Evolutionary conservation across 495 filamentous ascomycete genomes (phyloP), one percentile per base, ranked within the genome.

Genomic region (Saxispiralis lemnorum): DNA sequence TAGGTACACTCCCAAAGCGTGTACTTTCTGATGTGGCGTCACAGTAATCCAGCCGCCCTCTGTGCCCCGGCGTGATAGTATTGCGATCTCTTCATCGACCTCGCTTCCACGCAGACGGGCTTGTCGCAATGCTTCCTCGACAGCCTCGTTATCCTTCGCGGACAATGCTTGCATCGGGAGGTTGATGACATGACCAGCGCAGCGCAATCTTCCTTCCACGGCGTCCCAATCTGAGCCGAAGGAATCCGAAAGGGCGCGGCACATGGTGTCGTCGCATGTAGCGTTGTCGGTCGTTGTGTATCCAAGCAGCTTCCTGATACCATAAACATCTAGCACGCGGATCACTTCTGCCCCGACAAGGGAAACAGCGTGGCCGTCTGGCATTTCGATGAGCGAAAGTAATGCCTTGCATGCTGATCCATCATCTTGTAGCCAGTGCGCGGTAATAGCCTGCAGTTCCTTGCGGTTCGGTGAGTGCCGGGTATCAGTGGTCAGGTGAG

Each of bases 241-340:
- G 7, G 11, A 16, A 10, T 37, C 15, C 11, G 7, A 13, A 16
- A 37, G 7, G 7, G 35, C 35, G 11, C 7, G 7, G 15, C 15
- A 37, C 7, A 37, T 7, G 7, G 15, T 37, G 35, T 37, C 35
- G 35, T 37, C 17, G 17, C 11, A 10, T 7, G 11, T 16, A 16
- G 11, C 11, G 41, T 57, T 58, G 38, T 55, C 48, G 6, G 50
- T 28, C 10, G 24, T 47, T 33, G 52, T 52, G 31, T 44, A 55
- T 1, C 45, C 43, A 14, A 52, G 14, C 2, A 15, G 38, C 0
- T 45, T 18, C 7, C 38, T 9, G 28, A 58, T 56, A 10, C 40
- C 37, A 15, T 46, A 53, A 2, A 48, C 21, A n/a, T 45, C 11
- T 0, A 51, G 12, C 16, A 50, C 35, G 3, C 38, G 31, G 21